phyloP scores from a whole-genome alignment of 148 eudicot species.

The Talinum fruticosum region DNA sequence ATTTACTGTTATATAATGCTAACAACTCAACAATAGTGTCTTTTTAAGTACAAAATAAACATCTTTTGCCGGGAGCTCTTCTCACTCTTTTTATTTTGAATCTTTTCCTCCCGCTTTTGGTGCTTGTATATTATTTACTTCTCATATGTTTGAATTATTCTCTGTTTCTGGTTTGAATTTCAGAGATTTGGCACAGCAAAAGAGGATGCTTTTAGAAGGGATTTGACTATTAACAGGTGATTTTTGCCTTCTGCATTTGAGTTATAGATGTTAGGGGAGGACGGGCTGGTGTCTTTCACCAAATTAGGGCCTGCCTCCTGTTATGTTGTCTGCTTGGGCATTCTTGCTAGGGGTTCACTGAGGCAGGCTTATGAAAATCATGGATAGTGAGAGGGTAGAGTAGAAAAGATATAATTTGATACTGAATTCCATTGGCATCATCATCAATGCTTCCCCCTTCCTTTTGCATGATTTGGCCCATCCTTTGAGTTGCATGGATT shows the following conservation, averaged over 20 bases:
- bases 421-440: not conserved
- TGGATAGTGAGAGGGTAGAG: not conserved
- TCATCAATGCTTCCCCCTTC: not conserved
- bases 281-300: not conserved
- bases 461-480: not conserved
- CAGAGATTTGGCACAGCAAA: constrained; percentile 93
- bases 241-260: not conserved
- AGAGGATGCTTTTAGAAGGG: constrained; percentile 97
- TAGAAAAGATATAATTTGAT: not conserved
- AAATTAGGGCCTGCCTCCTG: not conserved
- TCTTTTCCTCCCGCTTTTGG: too few relatives aligned
- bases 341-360: not conserved
- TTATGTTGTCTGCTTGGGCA: not conserved
- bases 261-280: not conserved
- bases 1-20: constrained; percentile 2
- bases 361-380: not conserved
- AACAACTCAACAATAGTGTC: not conserved
- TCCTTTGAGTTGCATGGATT: not conserved
- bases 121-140: not conserved
- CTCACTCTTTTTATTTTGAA: not conserved
- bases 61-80: not conserved
- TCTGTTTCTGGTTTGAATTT: constrained; percentile 21
- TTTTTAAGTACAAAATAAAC: not conserved
- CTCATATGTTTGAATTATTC: not conserved
- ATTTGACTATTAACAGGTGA: constrained; percentile 95